Base-by-base conservation (phyloP, 1,139 yeast species). In the Suhomyces anneliseae region DNA sequence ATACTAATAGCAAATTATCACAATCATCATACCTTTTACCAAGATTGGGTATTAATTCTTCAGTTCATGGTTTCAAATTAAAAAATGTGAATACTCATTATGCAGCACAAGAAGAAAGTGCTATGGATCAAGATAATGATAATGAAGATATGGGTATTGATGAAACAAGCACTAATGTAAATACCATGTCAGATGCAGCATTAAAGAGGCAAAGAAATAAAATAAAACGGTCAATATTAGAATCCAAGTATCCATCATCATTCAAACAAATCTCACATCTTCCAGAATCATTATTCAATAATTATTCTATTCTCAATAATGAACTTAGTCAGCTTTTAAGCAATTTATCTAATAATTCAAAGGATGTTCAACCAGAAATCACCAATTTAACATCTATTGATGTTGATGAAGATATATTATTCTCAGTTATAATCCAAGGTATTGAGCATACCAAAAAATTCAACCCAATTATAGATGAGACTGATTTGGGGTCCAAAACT, bases 111-210 rank as follows among this genome's bases (percentile, higher is more conserved):
- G 66, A 50, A 62, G 62, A 31, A 62, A 65, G 61, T 35, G 70
- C 39, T 11, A 66, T 34, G 24, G 72, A 65, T 31, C 66, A 64
- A 35, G 74, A 70, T 45, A 70, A 70, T 51, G 76, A 74, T 49
- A 74, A 72, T 47, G 76, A 72, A 42, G 81, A 76, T 54, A 74
- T 68, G 68, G 75, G 69, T 38, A 62, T 63, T 11, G 72, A 69
- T 41, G 61, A 62, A 7, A 50, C 53, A 10, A 51, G 53, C 32
- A 45, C 53, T 4, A 51, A 54, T 19, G 57, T 48, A 37, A 48
- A 49, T 7, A 56, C 53, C 26, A 43, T 72, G 4, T 70, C 78
- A 0, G 71, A 64, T 24, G 64, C 71, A 0, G 62, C 75, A 0
- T 55, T 74, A 38, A 65, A 60, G 42, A 60, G 73, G 42, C 76